A percentile compares a stretch with the other conserved stretches of the same genome.
These are phyloP conservation scores for Terfezia claveryi DNA, from an alignment of 495 filamentous ascomycete genomes.

Conservation along the genomic window DNA sequence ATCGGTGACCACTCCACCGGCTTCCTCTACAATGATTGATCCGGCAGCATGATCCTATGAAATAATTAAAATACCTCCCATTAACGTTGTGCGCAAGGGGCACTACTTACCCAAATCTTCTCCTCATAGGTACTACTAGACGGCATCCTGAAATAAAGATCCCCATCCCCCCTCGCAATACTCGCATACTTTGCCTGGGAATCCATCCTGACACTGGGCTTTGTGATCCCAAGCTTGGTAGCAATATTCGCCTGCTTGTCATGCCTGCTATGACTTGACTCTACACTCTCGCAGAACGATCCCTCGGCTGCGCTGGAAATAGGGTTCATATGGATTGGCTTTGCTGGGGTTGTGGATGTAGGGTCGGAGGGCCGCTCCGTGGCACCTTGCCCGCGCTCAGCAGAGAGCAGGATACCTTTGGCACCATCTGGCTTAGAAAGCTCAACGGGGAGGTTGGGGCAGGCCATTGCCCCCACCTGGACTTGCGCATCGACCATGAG, in stretches of 20 bases:
- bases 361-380: constrained; percentile 12
- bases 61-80: background rate
- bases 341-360: constrained; percentile 12
- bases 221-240: constrained; percentile 59
- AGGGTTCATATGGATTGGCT: constrained; percentile 53
- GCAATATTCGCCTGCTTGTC: constrained; percentile 70
- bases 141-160: constrained; percentile 80
- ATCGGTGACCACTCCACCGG: constrained; percentile 80
- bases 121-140: constrained; percentile 63
- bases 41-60: constrained; percentile 73
- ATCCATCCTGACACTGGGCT: constrained; percentile 73
- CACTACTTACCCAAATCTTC: constrained; percentile 59
- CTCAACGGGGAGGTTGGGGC: constrained; percentile 80
- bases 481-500: constrained; percentile 87
- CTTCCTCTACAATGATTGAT: constrained; percentile 80
- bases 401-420: constrained; percentile 68
- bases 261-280: constrained; percentile 75
- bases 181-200: constrained; percentile 95
- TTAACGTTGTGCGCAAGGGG: background rate
- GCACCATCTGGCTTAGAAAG: constrained; percentile 40
- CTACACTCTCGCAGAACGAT: constrained; percentile 87
- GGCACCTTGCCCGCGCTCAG: constrained; percentile 53
- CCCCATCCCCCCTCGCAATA: constrained; percentile 84
- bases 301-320: constrained; percentile 53
- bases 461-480: constrained; percentile 80